Evolutionary conservation across 2,329 filamentous ascomycete species (phyloP).

Genomic region (Sporothrix mexicana): DNA sequence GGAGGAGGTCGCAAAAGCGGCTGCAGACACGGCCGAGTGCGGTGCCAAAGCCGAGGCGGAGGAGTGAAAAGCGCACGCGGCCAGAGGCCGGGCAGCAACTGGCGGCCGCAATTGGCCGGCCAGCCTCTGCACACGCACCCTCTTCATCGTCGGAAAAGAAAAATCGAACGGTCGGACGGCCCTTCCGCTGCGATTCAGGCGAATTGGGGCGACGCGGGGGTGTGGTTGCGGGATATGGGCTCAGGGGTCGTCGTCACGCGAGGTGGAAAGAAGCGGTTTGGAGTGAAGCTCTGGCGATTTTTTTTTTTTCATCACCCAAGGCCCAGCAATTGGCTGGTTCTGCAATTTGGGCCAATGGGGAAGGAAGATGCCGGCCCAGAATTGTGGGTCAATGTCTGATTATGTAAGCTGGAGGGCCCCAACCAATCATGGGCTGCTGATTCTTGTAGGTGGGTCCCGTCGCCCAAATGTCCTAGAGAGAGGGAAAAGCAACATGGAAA

Average conservation of each 20-base stretch:
- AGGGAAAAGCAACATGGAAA: constrained; percentile 28
- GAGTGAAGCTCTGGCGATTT: constrained; percentile 28
- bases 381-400: background rate
- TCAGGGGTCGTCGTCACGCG: constrained; percentile 16
- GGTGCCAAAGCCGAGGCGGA: constrained; percentile 22
- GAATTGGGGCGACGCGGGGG: background rate
- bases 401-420: background rate
- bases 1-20: background rate
- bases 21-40: background rate
- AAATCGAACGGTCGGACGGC: background rate
- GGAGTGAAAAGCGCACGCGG: constrained; percentile 31
- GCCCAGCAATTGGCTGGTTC: background rate
- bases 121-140: constrained; percentile 65
- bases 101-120: constrained; percentile 62
- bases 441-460: constrained; percentile 31
- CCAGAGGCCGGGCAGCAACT: constrained; percentile 49
- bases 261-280: constrained; percentile 12
- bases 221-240: background rate
- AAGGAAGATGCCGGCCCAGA: background rate
- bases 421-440: constrained; percentile 36
- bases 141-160: constrained; percentile 56
- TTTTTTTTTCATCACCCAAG: constrained; percentile 30
- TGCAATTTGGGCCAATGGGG: constrained; percentile 17
- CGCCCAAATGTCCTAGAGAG: constrained; percentile 9
- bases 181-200: background rate